Evolutionary conservation across 2,329 filamentous ascomycete species (phyloP).

Genomic region (Neofusicoccum ribis): DNA sequence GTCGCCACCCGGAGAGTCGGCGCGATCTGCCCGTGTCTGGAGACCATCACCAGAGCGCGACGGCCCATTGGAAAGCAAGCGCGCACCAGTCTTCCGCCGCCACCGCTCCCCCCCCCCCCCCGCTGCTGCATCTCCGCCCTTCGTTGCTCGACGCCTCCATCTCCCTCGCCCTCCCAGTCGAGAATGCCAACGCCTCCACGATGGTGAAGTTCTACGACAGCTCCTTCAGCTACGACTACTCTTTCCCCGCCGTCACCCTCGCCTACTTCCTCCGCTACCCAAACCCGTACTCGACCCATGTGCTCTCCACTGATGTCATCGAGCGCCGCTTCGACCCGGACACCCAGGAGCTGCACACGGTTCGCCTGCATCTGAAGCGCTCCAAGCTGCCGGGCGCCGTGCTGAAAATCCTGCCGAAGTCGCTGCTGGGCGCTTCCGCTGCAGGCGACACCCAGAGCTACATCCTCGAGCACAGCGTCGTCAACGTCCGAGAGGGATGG

Average conservation of each 20-base stretch:
- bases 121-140: neutral
- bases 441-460: slow-evolving; percentile 70
- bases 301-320: slow-evolving; percentile 81
- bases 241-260: slow-evolving; percentile 81
- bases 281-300: slow-evolving; percentile 80
- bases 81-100: neutral
- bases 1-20: slow-evolving; percentile 11
- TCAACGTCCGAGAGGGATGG: slow-evolving; percentile 78
- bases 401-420: slow-evolving; percentile 72
- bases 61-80: slow-evolving; percentile 9
- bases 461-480: slow-evolving; percentile 76
- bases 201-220: slow-evolving; percentile 57
- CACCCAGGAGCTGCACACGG: slow-evolving; percentile 75
- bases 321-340: slow-evolving; percentile 68
- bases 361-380: slow-evolving; percentile 79
- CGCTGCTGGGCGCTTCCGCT: slow-evolving; percentile 61
- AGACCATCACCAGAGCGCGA: slow-evolving; percentile 18
- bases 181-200: slow-evolving; percentile 22
- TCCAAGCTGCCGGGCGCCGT: slow-evolving; percentile 74
- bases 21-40: slow-evolving; percentile 8
- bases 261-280: slow-evolving; percentile 89
- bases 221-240: slow-evolving; percentile 74
- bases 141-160: neutral
- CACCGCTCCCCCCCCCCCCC: neutral
- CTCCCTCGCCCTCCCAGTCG: slow-evolving; percentile 11